Evolutionary conservation across 179 eudicot genomes (phyloP).

Genomic region (Dionaea muscipula): DNA sequence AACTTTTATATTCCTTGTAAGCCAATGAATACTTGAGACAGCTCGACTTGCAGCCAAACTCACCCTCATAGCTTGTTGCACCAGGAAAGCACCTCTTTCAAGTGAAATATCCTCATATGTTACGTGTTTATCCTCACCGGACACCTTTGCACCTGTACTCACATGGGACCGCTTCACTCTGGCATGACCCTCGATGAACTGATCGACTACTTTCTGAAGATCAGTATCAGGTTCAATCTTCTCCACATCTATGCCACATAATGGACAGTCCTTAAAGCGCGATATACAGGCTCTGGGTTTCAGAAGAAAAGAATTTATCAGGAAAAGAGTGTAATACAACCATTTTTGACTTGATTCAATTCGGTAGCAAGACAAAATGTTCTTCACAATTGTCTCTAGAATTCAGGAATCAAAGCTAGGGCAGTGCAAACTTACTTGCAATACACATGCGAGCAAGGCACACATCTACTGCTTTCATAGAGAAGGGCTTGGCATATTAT

Average conservation of each 20-base stretch:
- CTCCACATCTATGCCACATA: conserved; percentile 94
- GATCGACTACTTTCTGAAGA: conserved; percentile 82
- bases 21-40: neutral
- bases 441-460: conserved; percentile 75
- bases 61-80: conserved; percentile 99
- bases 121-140: conserved; percentile 53
- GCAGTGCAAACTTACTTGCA: conserved; percentile 64
- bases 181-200: conserved; percentile 92
- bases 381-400: neutral
- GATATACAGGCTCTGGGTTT: conserved; percentile 65
- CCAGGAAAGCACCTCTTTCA: conserved; percentile 87
- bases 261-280: conserved; percentile 80
- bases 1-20: neutral
- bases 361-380: neutral
- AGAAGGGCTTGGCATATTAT: conserved; percentile 87
- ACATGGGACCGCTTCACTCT: conserved; percentile 75
- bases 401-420: neutral
- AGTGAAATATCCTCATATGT: conserved; percentile 89
- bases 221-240: conserved; percentile 60
- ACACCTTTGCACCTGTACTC: conserved; percentile 34
- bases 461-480: conserved; percentile 77
- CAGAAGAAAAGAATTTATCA: conserved; percentile 5
- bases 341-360: neutral
- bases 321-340: neutral
- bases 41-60: conserved; percentile 8